Base-by-base conservation (phyloP, 2,329 filamentous ascomycete species). In the Fusarium sambucinum region DNA sequence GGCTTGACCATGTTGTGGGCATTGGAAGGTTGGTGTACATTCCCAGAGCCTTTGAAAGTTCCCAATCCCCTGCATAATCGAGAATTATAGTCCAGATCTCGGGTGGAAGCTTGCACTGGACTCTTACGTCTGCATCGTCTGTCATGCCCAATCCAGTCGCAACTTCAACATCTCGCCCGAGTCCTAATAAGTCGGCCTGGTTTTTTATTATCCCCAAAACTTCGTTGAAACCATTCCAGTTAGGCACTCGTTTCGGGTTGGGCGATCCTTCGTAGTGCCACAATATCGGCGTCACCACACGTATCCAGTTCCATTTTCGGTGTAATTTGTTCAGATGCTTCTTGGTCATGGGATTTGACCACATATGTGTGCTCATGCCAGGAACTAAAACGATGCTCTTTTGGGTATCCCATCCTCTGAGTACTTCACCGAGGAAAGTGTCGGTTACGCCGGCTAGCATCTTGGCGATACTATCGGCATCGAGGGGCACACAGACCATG, bases 81-180 rank as follows among this genome's bases (percentile, higher is more conserved):
- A 97, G 88, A 47, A 98, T 91, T 59, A 95, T 91, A 32, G 91
- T 91, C 93, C 94, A 97, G 38, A 97, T 86, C 79, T 98, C 95
- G 0, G 92, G 89, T 1, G 95, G 95, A 2, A 98, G 82, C 41
- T 82, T 82, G 21, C 79, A 80, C 56, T 80, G 79, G 48, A 77
- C 71, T 57, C 72, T 76, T 41, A 76, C 74, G 37, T 76, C 75
- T 45, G 70, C 74, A 23, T 76, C 78, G 1, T 77, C 74, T 8
- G 81, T 72, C 25, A 78, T 74, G 25, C 75, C 76, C 32, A 80
- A 75, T 16, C 80, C 78, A 1, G 82, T 81, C 29, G 84, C 80
- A 29, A 85, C 82, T 64, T 91, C 88, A 57, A 92, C 85, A 71
- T 92, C 90, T 68, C 90, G 87, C 3, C 91, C 92, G 10, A 94